These are phyloP conservation scores for Phytopythium kandeliae DNA, from an alignment of 352 stramenopile genomes.

Conservation along the genomic window DNA sequence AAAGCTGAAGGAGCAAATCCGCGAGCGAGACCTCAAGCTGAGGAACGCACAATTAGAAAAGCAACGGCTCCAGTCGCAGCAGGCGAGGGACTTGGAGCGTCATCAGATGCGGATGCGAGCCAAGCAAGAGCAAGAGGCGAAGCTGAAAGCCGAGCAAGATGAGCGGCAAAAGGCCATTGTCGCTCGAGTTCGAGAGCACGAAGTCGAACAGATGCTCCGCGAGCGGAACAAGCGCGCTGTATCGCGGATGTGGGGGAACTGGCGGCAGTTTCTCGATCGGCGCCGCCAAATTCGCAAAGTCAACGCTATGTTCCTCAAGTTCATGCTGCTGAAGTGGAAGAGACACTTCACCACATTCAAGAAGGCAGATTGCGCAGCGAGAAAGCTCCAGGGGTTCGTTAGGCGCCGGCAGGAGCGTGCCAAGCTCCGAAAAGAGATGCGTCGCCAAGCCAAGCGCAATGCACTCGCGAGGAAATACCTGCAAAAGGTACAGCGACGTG, in stretches of 20 bases:
- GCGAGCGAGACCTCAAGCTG: constrained; percentile 38
- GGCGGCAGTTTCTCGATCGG: constrained; percentile 23
- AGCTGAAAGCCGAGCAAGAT: constrained; percentile 22
- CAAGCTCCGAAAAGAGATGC: constrained; percentile 29
- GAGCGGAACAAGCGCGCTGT: constrained; percentile 19
- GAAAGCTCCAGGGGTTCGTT: constrained; percentile 30
- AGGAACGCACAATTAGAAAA: constrained; percentile 48
- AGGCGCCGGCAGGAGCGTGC: constrained; percentile 12
- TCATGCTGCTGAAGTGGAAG: constrained; percentile 61
- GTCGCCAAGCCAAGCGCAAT: constrained; percentile 38
- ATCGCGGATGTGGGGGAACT: constrained; percentile 22
- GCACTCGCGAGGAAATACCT: constrained; percentile 50
- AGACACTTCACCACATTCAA: constrained; percentile 25
- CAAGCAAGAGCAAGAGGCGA: constrained; percentile 42
- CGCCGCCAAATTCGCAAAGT: constrained; percentile 37
- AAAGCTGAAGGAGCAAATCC: constrained; percentile 44
- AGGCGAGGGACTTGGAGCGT: constrained; percentile 48
- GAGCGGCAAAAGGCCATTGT: constrained; percentile 45
- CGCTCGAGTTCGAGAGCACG: constrained; percentile 37
- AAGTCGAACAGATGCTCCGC: constrained; percentile 30
- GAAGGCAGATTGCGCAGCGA: constrained; percentile 16
- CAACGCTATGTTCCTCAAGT: constrained; percentile 52
- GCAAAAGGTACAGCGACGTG: constrained; percentile 40
- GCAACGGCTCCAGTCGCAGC: constrained; percentile 45
- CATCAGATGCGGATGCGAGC: constrained; percentile 53